Evolutionary conservation across 2,329 filamentous ascomycete species (phyloP), one percentile per base, ranked within the genome.

Genomic region (Cladophialophora exuberans): DNA sequence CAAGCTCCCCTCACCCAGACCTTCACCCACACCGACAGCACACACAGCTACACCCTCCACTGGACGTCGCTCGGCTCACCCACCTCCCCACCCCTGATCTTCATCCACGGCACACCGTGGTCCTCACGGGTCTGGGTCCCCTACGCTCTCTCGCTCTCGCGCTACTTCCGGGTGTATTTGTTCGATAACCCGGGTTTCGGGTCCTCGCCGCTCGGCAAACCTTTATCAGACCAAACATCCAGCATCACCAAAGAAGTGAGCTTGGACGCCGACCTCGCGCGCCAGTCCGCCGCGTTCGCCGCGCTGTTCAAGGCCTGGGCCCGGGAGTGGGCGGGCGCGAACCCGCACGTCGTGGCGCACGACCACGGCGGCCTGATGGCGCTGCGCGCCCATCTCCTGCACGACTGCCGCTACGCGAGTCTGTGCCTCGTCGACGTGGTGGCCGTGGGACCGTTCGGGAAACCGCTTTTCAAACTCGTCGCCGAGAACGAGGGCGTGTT

Each of bases 81-180:
- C 3, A 28, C 39, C 1, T 52, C 46, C 0, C 71, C 68, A 15
- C 72, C 73, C 0, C 52, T 76, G 0, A 61, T 79, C 10, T 77
- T 79, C 31, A 63, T 79, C 6, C 76, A 79, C 53, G 76, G 76
- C 48, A 79, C 76, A 0, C 76, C 76, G 0, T 79, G 76, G 75
- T 76, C 75, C 1, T 76, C 73, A 1, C 60, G 54, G 0, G 67
- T 77, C 6, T 79, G 74, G 72, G 42, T 55, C 0, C 64, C 66
- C 1, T 68, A 72, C 15, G 73, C 72, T 1, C 56, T 66, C 25
- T 62, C 72, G 2, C 62, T 79, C 1, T 63, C 70, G 3, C 59
- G 62, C 2, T 65, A 67, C 13, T 74, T 72, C 47, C 66, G 66
- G 9, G 69, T 78, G 44, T 73, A 78, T 54, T 64, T 79, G 10